phyloP scores from a whole-genome alignment of 1,139 yeast species.

The Yamadazyma triangularis region DNA sequence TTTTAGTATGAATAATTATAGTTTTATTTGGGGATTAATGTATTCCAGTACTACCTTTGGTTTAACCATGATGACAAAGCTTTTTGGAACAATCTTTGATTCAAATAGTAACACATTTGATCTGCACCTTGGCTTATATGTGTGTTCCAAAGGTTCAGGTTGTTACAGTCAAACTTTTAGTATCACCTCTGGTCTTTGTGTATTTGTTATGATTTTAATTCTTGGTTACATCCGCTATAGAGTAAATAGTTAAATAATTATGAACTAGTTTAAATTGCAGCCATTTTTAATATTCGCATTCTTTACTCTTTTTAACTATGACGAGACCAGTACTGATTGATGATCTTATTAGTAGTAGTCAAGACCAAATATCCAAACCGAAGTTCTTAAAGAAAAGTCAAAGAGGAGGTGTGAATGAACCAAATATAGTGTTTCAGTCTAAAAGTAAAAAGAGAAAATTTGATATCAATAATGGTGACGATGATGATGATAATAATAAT shows the following conservation, averaged over 20 bases:
- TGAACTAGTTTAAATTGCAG: no score
- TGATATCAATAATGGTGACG: no score
- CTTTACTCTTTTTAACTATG: no score
- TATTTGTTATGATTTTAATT: conserved; percentile 18
- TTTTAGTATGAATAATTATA: conserved; percentile 68
- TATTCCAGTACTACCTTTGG: conserved; percentile 52
- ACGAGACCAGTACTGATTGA: conserved; percentile 10
- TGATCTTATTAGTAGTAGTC: conserved; percentile 6
- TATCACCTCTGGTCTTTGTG: conserved; percentile 27
- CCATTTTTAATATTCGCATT: no score
- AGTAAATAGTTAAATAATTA: no score
- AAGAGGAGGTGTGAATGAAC: conserved; percentile 1
- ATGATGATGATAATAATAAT: background rate
- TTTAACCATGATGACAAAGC: conserved; percentile 31
- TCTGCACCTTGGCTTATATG: conserved; percentile 19
- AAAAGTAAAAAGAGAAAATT: conserved; percentile 3
- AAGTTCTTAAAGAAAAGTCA: conserved; percentile 9
- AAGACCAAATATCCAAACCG: conserved; percentile 6
- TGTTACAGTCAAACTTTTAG: conserved; percentile 38
- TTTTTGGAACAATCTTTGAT: conserved; percentile 41
- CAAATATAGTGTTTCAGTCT: no score
- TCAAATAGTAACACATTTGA: conserved; percentile 8
- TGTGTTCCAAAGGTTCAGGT: conserved; percentile 34
- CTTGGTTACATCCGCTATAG: conserved; percentile 18
- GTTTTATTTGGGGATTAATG: conserved; percentile 77